Percentiles rank a stretch among this genome's conserved stretches.
These are phyloP conservation scores for Antarctomyces pellizariae DNA, from an alignment of 495 filamentous ascomycete genomes.

Conservation along the genomic window DNA sequence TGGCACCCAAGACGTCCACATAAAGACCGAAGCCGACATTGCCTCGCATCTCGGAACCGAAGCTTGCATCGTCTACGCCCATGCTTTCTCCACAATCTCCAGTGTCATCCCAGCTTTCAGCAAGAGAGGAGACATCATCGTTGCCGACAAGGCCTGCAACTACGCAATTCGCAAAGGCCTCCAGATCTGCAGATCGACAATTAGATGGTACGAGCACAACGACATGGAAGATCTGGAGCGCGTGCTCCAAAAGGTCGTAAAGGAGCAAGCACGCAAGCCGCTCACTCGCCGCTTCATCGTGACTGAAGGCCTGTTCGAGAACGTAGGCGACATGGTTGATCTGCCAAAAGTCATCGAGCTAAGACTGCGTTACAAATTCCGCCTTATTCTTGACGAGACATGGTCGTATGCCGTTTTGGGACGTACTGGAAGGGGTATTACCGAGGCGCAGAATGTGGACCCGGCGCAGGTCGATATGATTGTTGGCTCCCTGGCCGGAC, in stretches of 20 bases:
- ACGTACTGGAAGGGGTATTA: conserved; percentile 70
- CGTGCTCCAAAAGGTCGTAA: conserved; percentile 61
- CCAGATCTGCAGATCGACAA: conserved; percentile 73
- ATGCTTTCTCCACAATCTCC: conserved; percentile 84
- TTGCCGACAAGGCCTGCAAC: conserved; percentile 88
- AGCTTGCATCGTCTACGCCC: conserved; percentile 80
- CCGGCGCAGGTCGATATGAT: conserved; percentile 84
- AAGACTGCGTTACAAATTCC: conserved; percentile 88
- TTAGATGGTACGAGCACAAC: conserved; percentile 89
- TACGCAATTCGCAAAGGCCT: conserved; percentile 86
- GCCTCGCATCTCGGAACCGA: conserved; percentile 67
- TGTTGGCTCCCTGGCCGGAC: conserved; percentile 73
- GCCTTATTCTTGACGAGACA: conserved; percentile 88
- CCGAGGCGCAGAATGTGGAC: conserved; percentile 91
- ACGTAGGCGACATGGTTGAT: conserved; percentile 62
- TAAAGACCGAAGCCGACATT: conserved; percentile 89
- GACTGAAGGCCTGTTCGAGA: conserved; percentile 88
- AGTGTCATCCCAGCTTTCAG: conserved; percentile 89
- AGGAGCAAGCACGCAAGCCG: conserved; percentile 66
- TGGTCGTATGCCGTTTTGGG: conserved; percentile 91
- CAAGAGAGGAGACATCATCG: conserved; percentile 93
- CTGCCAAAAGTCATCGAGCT: conserved; percentile 74
- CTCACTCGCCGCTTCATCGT: conserved; percentile 88
- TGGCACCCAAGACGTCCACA: conserved; percentile 94
- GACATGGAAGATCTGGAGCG: conserved; percentile 83